phyloP scores from a whole-genome alignment of 2,329 filamentous ascomycete genomes.

The Tolypocladium ovalisporum region DNA sequence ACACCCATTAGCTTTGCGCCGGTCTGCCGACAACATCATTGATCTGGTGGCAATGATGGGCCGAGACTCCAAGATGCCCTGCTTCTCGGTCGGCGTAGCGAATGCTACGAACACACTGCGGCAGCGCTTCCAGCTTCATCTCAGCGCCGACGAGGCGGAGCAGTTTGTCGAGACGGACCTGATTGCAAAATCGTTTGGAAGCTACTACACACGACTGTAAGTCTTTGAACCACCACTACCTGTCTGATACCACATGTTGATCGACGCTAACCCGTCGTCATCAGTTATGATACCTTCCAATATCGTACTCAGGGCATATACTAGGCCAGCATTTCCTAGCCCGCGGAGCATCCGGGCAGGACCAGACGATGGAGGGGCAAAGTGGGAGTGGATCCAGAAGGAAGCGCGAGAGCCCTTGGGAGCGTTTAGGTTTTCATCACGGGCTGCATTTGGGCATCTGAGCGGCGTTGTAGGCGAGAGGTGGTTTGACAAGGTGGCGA shows the following conservation, averaged over 20 bases:
- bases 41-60: constrained; percentile 81
- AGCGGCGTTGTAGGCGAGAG: neutral
- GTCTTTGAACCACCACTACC: constrained; percentile 16
- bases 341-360: neutral
- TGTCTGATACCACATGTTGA: neutral
- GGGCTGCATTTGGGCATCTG: neutral
- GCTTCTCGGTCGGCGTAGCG: constrained; percentile 63
- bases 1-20: constrained; percentile 49
- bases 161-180: constrained; percentile 71
- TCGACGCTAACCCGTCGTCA: constrained; percentile 1
- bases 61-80: constrained; percentile 72
- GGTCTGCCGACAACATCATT: constrained; percentile 70
- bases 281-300: constrained; percentile 77
- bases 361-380: neutral
- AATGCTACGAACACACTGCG: constrained; percentile 60
- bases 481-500: neutral
- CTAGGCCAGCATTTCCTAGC: constrained; percentile 25
- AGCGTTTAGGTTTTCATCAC: neutral
- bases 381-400: neutral
- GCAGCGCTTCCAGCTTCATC: constrained; percentile 69
- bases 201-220: constrained; percentile 78
- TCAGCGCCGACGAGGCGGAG: constrained; percentile 73
- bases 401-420: neutral
- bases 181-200: constrained; percentile 70
- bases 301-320: constrained; percentile 84